Conservation (phyloP, 176 grass and related monocot species). For the Miscanthus lutarioriparius region DNA sequence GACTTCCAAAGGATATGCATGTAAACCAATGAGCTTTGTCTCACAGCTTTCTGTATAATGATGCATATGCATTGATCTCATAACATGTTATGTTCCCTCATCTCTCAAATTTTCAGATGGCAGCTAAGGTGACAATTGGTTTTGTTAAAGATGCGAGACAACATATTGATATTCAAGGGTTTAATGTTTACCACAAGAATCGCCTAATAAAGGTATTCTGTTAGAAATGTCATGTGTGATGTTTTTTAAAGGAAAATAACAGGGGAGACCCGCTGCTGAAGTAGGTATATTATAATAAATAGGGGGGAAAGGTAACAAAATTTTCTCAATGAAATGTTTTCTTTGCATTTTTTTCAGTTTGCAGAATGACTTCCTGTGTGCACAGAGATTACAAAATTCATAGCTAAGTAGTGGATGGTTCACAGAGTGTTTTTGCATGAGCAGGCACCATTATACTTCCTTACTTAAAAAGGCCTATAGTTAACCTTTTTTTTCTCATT, state of each 20-base stretch:
- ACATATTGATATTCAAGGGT: constrained; percentile 86
- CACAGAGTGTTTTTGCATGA: not conserved
- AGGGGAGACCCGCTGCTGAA: not conserved
- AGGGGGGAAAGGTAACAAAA: not conserved
- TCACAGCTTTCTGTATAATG: constrained; percentile 30
- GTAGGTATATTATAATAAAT: constrained; percentile 5
- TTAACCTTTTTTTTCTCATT: not conserved
- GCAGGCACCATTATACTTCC: not conserved
- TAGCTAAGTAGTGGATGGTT: not conserved
- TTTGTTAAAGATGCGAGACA: constrained; percentile 97
- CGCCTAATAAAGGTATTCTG: constrained; percentile 83
- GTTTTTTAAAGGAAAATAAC: not conserved
- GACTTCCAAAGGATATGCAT: constrained; percentile 66
- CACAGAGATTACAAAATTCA: not conserved
- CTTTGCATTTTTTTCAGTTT: not conserved
- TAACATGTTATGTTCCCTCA: constrained; percentile 6
- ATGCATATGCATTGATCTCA: constrained; percentile 22
- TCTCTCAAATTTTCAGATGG: constrained; percentile 54
- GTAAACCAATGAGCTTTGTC: constrained; percentile 43
- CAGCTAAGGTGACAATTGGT: constrained; percentile 80
- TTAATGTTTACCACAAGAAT: constrained; percentile 98
- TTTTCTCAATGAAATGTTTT: not conserved
- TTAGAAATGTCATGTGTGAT: not conserved
- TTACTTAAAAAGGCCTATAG: not conserved
- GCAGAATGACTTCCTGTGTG: not conserved